These are phyloP conservation scores for Caryopteris hybrid DNA, from an alignment of 305 asterid species.

Conservation along the genomic window DNA sequence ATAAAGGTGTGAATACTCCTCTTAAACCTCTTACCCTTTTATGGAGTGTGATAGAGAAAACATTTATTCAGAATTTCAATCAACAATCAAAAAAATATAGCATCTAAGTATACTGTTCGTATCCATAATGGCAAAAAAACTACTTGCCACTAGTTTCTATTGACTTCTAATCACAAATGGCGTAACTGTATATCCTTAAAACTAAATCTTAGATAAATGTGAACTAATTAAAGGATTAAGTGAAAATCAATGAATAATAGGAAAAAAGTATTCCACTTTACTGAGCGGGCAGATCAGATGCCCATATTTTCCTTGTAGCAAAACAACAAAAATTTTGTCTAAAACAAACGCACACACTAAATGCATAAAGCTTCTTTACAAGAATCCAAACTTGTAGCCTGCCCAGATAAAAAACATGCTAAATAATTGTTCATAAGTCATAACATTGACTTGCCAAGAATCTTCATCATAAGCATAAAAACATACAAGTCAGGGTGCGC, in stretches of 20 bases:
- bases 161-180: neutral
- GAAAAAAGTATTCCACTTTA: neutral
- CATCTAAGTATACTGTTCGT: neutral
- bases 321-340: neutral
- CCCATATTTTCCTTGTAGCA: neutral
- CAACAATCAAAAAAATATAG: neutral
- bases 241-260: neutral
- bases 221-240: neutral
- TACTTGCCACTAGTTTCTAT: neutral
- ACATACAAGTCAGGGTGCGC: neutral
- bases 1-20: too few relatives aligned
- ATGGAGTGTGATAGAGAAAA: too few relatives aligned
- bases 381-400: neutral
- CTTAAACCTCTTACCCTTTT: too few relatives aligned
- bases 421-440: neutral
- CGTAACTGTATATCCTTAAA: neutral
- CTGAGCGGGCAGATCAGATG: constrained; percentile 4
- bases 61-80: too few relatives aligned
- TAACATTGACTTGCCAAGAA: constrained; percentile 1
- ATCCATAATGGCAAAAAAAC: neutral
- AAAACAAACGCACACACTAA: neutral
- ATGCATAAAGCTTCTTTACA: neutral
- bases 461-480: constrained; percentile 23
- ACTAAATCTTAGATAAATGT: neutral
- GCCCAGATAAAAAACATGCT: constrained; percentile 7